A percentile compares a stretch with the other conserved stretches of the same genome.
Conservation (phyloP, 129 eudicot genomes). For the Tanacetum coccineum region DNA sequence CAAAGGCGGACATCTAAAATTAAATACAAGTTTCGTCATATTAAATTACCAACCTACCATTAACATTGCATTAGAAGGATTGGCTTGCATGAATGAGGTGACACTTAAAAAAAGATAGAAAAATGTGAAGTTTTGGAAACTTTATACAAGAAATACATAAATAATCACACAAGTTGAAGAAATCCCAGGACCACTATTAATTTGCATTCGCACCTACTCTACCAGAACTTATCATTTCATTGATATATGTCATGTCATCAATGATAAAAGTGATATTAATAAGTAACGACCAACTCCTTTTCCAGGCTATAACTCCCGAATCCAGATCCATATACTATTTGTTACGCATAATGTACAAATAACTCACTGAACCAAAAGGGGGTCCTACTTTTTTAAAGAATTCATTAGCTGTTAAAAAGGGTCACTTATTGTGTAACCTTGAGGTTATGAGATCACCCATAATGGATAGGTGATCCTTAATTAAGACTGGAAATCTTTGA, state of each 20-base stretch:
- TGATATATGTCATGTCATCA: slow-evolving; percentile 33
- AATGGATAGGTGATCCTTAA: no score
- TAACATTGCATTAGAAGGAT: slow-evolving; percentile 22
- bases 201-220: slow-evolving; percentile 43
- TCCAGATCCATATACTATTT: slow-evolving; percentile 20
- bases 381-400: background rate
- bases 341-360: slow-evolving; percentile 20
- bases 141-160: slow-evolving; percentile 20
- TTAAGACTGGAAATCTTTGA: background rate
- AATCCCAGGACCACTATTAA: slow-evolving; percentile 50
- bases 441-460: no score
- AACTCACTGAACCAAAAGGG: background rate
- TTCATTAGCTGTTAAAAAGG: background rate
- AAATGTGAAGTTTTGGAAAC: slow-evolving; percentile 19
- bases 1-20: no score
- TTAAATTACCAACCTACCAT: slow-evolving; percentile 20
- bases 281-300: slow-evolving; percentile 17
- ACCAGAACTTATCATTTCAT: slow-evolving; percentile 40
- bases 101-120: slow-evolving; percentile 30
- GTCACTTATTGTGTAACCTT: no score
- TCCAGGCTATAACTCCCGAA: slow-evolving; percentile 9
- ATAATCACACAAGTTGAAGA: slow-evolving; percentile 29
- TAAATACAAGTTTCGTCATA: background rate
- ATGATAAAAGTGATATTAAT: slow-evolving; percentile 25
- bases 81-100: slow-evolving; percentile 30